phyloP scores from a whole-genome alignment of 1,284 basidiomycete genomes.

The Microbotryum violaceum region DNA sequence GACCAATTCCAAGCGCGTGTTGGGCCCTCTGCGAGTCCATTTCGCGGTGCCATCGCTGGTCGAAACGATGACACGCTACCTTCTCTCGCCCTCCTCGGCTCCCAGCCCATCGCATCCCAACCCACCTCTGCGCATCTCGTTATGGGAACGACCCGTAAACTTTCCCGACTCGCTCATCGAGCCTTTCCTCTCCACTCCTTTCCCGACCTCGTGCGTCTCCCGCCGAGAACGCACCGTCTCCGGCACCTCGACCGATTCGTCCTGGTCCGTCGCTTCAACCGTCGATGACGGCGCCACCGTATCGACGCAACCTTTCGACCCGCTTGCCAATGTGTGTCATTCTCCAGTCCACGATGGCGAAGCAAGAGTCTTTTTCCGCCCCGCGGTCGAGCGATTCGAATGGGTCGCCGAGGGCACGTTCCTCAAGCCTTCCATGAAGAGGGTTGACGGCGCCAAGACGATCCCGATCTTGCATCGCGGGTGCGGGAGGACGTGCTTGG shows the following conservation, averaged over 20 bases:
- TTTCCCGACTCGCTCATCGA: conserved; percentile 15
- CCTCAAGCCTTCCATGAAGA: conserved; percentile 4
- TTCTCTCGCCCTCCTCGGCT: conserved; percentile 8
- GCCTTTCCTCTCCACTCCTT: conserved; percentile 15
- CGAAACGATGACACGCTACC: conserved; percentile 20
- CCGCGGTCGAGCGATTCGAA: conserved; percentile 32
- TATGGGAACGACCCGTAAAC: background rate
- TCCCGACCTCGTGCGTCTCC: background rate
- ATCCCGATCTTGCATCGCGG: conserved; percentile 32
- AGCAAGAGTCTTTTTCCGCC: conserved; percentile 18
- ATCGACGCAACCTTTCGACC: conserved; percentile 22
- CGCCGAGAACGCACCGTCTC: conserved; percentile 10
- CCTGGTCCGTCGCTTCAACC: background rate
- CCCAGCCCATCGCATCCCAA: background rate
- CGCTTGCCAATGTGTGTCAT: conserved; percentile 20
- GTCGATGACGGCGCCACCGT: background rate
- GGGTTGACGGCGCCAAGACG: background rate
- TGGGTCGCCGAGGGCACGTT: conserved; percentile 25
- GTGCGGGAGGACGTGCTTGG: conserved; percentile 29
- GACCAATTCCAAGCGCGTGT: conserved; percentile 1
- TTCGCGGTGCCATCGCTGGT: conserved; percentile 13
- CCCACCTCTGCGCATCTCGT: background rate
- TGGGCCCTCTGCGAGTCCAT: conserved; percentile 16
- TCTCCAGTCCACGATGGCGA: conserved; percentile 16
- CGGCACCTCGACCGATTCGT: conserved; percentile 6